Base-by-base conservation (phyloP, 2,329 filamentous ascomycete genomes). In the Neodidymelliopsis sp. region DNA sequence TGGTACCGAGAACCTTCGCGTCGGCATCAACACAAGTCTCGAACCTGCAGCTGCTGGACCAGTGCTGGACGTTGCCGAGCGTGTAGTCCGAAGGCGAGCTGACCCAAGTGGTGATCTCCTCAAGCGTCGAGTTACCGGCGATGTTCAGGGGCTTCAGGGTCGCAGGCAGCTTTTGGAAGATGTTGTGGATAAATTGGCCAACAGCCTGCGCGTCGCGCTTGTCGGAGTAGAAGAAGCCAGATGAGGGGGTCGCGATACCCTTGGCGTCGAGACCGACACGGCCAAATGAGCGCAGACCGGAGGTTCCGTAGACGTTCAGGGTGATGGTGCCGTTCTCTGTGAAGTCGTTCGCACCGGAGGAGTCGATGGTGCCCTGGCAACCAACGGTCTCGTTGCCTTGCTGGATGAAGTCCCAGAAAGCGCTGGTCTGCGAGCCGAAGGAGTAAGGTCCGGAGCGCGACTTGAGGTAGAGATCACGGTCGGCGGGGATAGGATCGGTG, bases 301-400 rank as follows among this genome's bases (percentile, higher is more conserved):
- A 82, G 0, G 81, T 84, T 7, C 81, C 81, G 67, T 84, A 84
- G 4, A 84, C 66, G 62, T 84, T 84, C 15, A 84, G 71, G 0
- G 80, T 83, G 40, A 84, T 79, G 50, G 79, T 81, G 49, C 78
- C 72, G 40, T 73, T 72, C 24, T 62, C 58, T 1, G 49, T 74
- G 57, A 65, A 79, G 7, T 69, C 76, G 1, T 66, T 62, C 29
- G 70, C 75, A 2, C 81, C 81, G 0, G 77, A 67, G 0, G 77
- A 76, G 63, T 78, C 78, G 45, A 83, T 77, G 0, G 80, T 83
- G 6, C 80, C 81, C 54, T 84, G 81, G 16, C 81, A 71, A 0
- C 76, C 79, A 3, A 75, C 71, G 4, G 67, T 61, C 6, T 77
- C 77, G 39, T 80, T 74, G 3, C 63, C 56, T 46, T 78, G 74